Conservation (phyloP, 1,284 basidiomycete genomes). For the Wallemia mellicola region DNA sequence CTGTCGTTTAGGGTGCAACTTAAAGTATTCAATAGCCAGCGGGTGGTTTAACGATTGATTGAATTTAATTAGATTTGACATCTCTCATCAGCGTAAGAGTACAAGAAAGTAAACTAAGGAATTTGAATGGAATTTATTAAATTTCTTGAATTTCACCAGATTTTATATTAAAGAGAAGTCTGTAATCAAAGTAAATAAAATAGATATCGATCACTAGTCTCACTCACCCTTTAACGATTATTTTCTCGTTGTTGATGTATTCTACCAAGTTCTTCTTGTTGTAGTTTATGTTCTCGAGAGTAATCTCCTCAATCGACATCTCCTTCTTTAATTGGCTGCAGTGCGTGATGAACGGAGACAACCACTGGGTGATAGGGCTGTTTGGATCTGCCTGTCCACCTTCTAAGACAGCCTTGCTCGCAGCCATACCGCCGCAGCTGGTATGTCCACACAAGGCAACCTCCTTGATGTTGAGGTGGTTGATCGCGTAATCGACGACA, state of each 20-base stretch:
- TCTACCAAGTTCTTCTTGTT: neutral
- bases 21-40: slow-evolving; percentile 51
- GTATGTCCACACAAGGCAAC: neutral
- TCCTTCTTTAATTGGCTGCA: neutral
- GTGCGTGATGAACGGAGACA: neutral
- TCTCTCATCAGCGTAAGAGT: neutral
- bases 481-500: neutral
- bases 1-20: slow-evolving; percentile 48
- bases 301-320: neutral
- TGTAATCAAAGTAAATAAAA: neutral
- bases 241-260: neutral
- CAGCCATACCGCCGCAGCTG: neutral
- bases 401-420: neutral
- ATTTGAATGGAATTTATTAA: neutral
- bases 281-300: neutral
- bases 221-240: neutral
- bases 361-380: neutral
- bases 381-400: neutral
- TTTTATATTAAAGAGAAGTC: neutral
- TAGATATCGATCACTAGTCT: no score
- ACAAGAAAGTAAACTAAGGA: neutral
- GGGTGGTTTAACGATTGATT: slow-evolving; percentile 25
- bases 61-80: neutral
- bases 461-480: neutral
- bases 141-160: neutral